Conservation (phyloP, 2,329 filamentous ascomycete genomes). For the Drechmeria coniospora region DNA sequence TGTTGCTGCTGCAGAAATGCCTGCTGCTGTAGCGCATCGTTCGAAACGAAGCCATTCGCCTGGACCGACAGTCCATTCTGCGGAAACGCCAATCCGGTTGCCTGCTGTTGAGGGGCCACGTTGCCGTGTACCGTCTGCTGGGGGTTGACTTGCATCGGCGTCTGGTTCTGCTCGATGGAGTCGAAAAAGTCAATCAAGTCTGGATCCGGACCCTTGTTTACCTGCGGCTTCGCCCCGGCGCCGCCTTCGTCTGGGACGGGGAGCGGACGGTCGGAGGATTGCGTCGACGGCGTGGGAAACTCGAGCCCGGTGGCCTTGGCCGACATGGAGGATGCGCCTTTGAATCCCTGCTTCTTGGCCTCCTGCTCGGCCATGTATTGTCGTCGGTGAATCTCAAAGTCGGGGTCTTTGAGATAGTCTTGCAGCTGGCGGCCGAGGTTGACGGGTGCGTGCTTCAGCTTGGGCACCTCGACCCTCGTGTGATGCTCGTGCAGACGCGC, state of each 20-base stretch:
- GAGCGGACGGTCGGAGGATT: conserved; percentile 27
- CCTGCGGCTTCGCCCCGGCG: conserved; percentile 27
- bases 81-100: too few relatives aligned
- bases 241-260: conserved; percentile 18
- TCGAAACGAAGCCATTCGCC: conserved; percentile 11
- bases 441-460: conserved; percentile 91
- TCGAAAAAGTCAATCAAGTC: conserved; percentile 92
- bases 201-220: conserved; percentile 48
- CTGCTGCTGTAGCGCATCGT: conserved; percentile 18
- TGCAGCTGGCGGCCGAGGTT: conserved; percentile 80
- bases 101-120: too few relatives aligned
- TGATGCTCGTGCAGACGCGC: conserved; percentile 85
- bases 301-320: conserved; percentile 20
- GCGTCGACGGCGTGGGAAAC: conserved; percentile 21
- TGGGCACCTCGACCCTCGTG: conserved; percentile 85
- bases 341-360: conserved; percentile 40
- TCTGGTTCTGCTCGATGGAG: conserved; percentile 81
- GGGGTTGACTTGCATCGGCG: conserved; percentile 40
- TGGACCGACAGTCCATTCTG: too few relatives aligned
- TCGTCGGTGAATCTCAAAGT: conserved; percentile 84
- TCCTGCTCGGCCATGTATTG: conserved; percentile 86
- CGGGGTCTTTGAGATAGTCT: conserved; percentile 85
- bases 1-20: conserved; percentile 15
- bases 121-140: conserved; percentile 21
- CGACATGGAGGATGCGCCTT: conserved; percentile 13